A percentile compares a stretch with the other conserved stretches of the same genome.
These are phyloP conservation scores for Calonectria honghensis DNA, from an alignment of 2,329 filamentous ascomycete genomes.

Conservation along the genomic window DNA sequence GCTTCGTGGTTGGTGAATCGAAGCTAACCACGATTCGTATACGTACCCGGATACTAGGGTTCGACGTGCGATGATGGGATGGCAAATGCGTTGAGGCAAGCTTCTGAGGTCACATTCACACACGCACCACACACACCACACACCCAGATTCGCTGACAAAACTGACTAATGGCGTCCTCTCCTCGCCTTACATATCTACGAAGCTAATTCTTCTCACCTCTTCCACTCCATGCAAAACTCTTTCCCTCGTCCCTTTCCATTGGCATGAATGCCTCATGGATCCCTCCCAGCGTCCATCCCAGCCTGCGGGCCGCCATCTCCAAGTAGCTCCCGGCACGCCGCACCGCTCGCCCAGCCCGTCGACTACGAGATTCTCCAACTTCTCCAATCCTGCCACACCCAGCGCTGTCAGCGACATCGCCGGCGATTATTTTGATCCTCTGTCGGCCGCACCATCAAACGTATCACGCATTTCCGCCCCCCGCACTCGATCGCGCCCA, in stretches of 20 bases:
- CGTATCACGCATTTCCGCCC: constrained; percentile 49
- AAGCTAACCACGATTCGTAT: neutral
- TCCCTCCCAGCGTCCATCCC: constrained; percentile 43
- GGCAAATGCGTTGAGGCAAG: constrained; percentile 1
- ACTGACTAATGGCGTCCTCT: constrained; percentile 14
- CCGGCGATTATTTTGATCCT: constrained; percentile 52
- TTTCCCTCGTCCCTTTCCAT: constrained; percentile 8
- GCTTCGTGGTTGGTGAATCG: constrained; percentile 17
- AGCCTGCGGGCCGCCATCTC: constrained; percentile 47
- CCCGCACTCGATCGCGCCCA: constrained; percentile 43
- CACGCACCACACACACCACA: constrained; percentile 11
- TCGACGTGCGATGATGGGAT: neutral
- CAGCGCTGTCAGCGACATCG: constrained; percentile 48
- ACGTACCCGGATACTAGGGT: constrained; percentile 8
- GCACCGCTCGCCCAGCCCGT: constrained; percentile 47
- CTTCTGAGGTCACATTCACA: constrained; percentile 2
- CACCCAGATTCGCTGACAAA: constrained; percentile 31
- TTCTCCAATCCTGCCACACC: constrained; percentile 8
- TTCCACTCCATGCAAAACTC: constrained; percentile 2
- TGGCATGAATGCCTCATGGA: constrained; percentile 49
- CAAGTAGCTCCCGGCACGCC: constrained; percentile 28
- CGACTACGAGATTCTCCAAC: constrained; percentile 38
- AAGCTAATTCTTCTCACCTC: neutral
- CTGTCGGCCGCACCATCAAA: constrained; percentile 47
- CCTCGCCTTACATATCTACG: constrained; percentile 11